phyloP scores from a whole-genome alignment of 1,284 basidiomycete species.

The Anthracocystis walkeri region DNA sequence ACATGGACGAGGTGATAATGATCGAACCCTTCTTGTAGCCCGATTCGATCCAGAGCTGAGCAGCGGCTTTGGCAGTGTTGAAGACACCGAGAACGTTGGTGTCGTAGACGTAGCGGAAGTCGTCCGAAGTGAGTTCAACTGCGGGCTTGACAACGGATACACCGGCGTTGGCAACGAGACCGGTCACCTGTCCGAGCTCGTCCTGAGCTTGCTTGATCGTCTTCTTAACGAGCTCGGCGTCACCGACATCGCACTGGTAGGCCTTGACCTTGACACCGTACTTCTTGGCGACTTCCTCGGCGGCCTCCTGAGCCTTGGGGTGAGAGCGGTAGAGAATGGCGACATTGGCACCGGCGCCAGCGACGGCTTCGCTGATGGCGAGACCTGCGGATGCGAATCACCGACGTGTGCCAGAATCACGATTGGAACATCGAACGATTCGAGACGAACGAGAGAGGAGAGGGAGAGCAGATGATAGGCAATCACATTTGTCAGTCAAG shows the following conservation, averaged over 20 bases:
- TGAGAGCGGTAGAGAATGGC: conserved; percentile 68
- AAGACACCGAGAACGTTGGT: conserved; percentile 70
- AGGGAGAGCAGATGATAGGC: background rate
- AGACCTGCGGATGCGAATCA: conserved; percentile 49
- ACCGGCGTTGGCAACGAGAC: conserved; percentile 67
- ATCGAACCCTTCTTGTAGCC: conserved; percentile 69
- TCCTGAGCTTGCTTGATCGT: conserved; percentile 62
- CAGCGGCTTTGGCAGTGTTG: conserved; percentile 67
- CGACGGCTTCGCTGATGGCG: conserved; percentile 66
- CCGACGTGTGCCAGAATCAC: no score
- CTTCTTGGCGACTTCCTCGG: conserved; percentile 65
- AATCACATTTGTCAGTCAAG: conserved; percentile 4
- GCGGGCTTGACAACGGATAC: conserved; percentile 69
- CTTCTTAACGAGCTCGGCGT: conserved; percentile 64
- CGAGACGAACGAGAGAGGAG: no score
- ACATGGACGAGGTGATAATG: conserved; percentile 69
- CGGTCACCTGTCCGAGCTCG: conserved; percentile 66
- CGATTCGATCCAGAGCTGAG: conserved; percentile 68
- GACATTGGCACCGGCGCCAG: conserved; percentile 67
- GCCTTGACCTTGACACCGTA: conserved; percentile 67
- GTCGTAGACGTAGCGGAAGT: conserved; percentile 69
- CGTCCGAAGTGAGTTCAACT: conserved; percentile 67
- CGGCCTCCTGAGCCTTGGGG: conserved; percentile 67
- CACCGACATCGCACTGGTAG: conserved; percentile 69
- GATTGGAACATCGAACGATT: no score